phyloP scores from a whole-genome alignment of 2,329 filamentous ascomycete species.

The Alternaria angustiovoidea region DNA sequence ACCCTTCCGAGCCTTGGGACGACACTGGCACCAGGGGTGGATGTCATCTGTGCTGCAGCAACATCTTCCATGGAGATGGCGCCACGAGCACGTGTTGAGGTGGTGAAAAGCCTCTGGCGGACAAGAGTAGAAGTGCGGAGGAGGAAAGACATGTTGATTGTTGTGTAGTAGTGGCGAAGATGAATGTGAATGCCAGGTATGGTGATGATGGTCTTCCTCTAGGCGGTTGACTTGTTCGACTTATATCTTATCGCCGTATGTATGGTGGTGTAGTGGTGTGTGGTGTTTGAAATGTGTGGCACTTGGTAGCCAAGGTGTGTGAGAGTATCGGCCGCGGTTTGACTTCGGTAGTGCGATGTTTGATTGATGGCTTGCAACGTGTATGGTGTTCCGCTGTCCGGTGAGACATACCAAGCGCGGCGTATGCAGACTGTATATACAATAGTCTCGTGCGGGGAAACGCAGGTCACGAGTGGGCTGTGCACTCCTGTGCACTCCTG shows the following conservation, averaged over 20 bases:
- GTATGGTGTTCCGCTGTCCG: constrained; percentile 24
- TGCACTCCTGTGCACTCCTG: constrained; percentile 27
- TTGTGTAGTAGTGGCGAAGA: constrained; percentile 12
- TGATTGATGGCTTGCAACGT: constrained; percentile 23
- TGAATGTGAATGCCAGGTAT: constrained; percentile 2
- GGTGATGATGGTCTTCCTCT: constrained; percentile 9
- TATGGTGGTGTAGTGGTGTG: not conserved
- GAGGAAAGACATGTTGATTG: constrained; percentile 40
- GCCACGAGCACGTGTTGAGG: constrained; percentile 36
- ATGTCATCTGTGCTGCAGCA: constrained; percentile 35
- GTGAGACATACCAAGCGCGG: constrained; percentile 24
- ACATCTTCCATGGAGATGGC: constrained; percentile 35
- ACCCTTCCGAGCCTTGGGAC: constrained; percentile 45
- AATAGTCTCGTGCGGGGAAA: constrained; percentile 33
- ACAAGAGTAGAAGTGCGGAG: constrained; percentile 33
- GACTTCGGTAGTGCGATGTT: constrained; percentile 13
- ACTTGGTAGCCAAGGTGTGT: constrained; percentile 20
- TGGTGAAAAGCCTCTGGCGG: constrained; percentile 41
- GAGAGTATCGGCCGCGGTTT: constrained; percentile 31
- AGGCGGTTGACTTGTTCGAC: constrained; percentile 7
- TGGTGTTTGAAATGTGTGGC: constrained; percentile 2
- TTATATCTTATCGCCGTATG: constrained; percentile 12
- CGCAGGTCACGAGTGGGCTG: constrained; percentile 38
- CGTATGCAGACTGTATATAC: constrained; percentile 35
- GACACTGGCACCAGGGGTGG: constrained; percentile 25